These are phyloP conservation scores for Neurospora sp. DNA, from an alignment of 495 filamentous ascomycete genomes.

Conservation along the genomic window DNA sequence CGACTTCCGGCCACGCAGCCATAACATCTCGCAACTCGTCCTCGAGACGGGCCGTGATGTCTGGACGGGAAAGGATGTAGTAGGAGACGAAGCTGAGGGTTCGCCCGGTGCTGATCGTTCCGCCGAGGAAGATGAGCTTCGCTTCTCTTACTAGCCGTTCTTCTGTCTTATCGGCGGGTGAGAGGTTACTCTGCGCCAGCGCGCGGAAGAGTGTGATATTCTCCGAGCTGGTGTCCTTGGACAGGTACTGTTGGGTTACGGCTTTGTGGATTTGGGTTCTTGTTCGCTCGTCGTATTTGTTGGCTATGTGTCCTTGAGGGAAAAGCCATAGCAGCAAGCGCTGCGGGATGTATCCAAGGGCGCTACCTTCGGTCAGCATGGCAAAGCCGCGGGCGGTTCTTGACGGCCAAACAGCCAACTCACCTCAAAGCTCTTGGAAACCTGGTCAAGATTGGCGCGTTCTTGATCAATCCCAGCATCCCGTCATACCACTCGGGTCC, in stretches of 20 bases:
- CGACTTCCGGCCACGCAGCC: slow-evolving; percentile 7
- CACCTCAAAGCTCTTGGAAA: slow-evolving; percentile 11
- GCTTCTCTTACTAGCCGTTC: slow-evolving; percentile 20
- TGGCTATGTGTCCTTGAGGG: slow-evolving; percentile 5
- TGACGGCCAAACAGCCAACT: not conserved
- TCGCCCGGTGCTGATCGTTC: slow-evolving; percentile 20
- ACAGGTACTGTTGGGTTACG: not conserved
- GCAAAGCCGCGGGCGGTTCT: not conserved
- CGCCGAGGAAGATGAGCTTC: slow-evolving; percentile 15
- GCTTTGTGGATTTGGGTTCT: slow-evolving; percentile 2
- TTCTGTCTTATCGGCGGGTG: slow-evolving; percentile 16
- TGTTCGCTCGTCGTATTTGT: slow-evolving; percentile 1
- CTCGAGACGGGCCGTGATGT: slow-evolving; percentile 3
- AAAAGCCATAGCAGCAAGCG: slow-evolving; percentile 9
- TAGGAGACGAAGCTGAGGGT: slow-evolving; percentile 15
- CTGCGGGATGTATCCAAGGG: not conserved
- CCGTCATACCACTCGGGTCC: slow-evolving; percentile 7
- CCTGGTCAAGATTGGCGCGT: slow-evolving; percentile 10
- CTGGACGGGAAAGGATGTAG: slow-evolving; percentile 17
- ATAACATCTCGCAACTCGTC: slow-evolving; percentile 15
- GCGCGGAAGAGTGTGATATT: slow-evolving; percentile 14
- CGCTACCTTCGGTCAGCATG: too few relatives aligned
- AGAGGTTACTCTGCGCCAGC: slow-evolving; percentile 19
- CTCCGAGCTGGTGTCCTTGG: not conserved
- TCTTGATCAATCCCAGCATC: slow-evolving; percentile 3